A percentile compares a stretch with the other conserved stretches of the same genome.
Conservation (phyloP, 1,139 yeast species). For the Taphrina confusa region DNA sequence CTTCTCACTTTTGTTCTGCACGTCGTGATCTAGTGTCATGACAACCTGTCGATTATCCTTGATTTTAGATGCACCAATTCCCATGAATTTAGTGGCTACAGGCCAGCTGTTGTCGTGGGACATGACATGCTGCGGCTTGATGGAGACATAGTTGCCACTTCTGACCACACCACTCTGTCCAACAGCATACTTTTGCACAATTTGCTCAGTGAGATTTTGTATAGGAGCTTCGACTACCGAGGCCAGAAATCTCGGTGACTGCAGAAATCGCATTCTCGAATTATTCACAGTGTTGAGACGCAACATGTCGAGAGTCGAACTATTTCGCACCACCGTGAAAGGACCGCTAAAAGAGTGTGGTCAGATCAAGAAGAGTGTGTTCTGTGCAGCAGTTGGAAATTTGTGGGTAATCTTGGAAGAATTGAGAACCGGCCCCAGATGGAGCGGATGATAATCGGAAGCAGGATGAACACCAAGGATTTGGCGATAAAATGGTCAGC, state of each 20-base stretch:
- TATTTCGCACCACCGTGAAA: too few species aligned
- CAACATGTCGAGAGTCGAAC: too few species aligned
- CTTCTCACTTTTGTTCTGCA: conserved; percentile 85
- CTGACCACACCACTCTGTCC: conserved; percentile 68
- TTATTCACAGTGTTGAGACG: too few species aligned
- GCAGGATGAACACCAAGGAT: too few species aligned
- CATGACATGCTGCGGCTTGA: conserved; percentile 96
- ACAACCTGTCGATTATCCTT: conserved; percentile 87
- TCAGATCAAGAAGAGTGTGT: too few species aligned
- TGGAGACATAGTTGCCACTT: conserved; percentile 92
- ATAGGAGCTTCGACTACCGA: conserved; percentile 24
- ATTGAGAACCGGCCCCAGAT: too few species aligned
- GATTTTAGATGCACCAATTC: conserved; percentile 82
- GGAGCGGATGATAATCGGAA: too few species aligned
- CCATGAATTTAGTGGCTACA: conserved; percentile 93
- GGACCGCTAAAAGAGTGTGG: too few species aligned
- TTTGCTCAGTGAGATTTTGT: conserved; percentile 74
- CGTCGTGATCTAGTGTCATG: conserved; percentile 95
- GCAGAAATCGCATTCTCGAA: too few species aligned
- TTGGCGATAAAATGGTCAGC: too few species aligned
- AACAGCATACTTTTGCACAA: conserved; percentile 89
- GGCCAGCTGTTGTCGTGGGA: conserved; percentile 99
- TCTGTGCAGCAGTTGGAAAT: too few species aligned
- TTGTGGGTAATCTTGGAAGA: too few species aligned
- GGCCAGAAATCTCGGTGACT: conserved; percentile 1